Evolutionary conservation across 2,329 filamentous ascomycete species (phyloP).

Genomic region (Raffaelea albimanens): DNA sequence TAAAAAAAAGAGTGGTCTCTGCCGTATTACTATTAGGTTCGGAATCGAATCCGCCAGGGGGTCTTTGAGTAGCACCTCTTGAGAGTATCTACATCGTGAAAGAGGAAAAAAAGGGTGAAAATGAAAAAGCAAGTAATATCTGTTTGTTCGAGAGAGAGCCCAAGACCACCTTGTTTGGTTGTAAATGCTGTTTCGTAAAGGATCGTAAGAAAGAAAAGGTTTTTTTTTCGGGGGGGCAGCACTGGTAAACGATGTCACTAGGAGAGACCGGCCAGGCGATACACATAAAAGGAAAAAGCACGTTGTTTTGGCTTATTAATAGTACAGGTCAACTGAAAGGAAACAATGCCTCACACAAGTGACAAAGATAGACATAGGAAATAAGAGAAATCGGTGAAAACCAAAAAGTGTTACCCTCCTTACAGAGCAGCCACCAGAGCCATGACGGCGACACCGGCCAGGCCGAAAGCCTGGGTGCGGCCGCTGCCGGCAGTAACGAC

Average conservation of each 20-base stretch:
- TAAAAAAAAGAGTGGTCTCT: constrained; percentile 12
- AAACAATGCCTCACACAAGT: too few relatives aligned
- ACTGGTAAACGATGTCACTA: too few relatives aligned
- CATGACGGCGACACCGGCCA: constrained; percentile 34
- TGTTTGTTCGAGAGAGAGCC: constrained; percentile 4
- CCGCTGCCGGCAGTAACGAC: constrained; percentile 27
- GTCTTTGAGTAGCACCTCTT: background rate
- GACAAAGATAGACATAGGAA: too few relatives aligned
- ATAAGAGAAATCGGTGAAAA: background rate
- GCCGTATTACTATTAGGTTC: constrained; percentile 14
- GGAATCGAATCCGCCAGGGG: constrained; percentile 13
- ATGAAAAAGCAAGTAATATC: constrained; percentile 6
- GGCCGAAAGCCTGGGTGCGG: constrained; percentile 26
- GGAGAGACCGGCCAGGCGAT: too few relatives aligned
- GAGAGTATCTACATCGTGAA: constrained; percentile 3
- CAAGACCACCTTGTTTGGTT: constrained; percentile 15
- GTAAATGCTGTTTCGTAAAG: constrained; percentile 34
- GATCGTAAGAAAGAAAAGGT: constrained; percentile 43
- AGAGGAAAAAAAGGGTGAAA: background rate
- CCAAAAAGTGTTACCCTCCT: constrained; percentile 10
- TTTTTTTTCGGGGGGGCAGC: background rate
- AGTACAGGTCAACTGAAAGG: too few relatives aligned
- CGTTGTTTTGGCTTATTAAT: too few relatives aligned
- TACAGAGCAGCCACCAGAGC: constrained; percentile 37
- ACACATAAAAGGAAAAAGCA: too few relatives aligned